Conservation (phyloP, 1,139 yeast genomes). For the Pichia sp. region DNA sequence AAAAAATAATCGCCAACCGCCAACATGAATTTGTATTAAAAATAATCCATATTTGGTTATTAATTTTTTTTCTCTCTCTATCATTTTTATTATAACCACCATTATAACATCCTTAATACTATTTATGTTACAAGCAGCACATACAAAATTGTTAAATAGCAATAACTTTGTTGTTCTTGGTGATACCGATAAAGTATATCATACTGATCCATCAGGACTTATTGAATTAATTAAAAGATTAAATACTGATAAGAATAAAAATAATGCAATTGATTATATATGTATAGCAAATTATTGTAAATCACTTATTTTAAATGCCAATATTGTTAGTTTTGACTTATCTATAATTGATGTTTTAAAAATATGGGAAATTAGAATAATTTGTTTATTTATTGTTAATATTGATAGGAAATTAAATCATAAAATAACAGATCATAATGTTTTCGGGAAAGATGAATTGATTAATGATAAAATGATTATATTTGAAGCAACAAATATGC, state of each 20-base stretch:
- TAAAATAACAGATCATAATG: neutral
- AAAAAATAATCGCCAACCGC: no score
- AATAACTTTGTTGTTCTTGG: constrained; percentile 9
- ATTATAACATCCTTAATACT: neutral
- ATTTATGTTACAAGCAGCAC: constrained; percentile 22
- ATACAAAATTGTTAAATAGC: constrained; percentile 22
- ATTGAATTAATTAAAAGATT: neutral
- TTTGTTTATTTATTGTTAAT: constrained; percentile 23
- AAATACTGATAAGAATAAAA: neutral
- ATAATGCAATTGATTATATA: constrained; percentile 12
- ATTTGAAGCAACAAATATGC: constrained; percentile 15
- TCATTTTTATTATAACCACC: neutral
- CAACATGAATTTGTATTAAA: no score
- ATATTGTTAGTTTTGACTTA: constrained; percentile 16
- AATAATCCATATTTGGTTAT: no score
- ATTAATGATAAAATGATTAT: constrained; percentile 9
- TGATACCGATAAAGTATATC: constrained; percentile 5
- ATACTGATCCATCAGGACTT: constrained; percentile 8
- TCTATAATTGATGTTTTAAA: constrained; percentile 21
- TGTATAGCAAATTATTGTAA: constrained; percentile 25
- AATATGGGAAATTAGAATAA: constrained; percentile 33
- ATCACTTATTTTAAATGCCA: constrained; percentile 21
- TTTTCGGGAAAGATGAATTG: neutral
- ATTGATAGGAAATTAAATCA: constrained; percentile 9
- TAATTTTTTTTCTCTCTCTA: neutral